Base-by-base conservation (phyloP, 2,329 filamentous ascomycete species). In the Botryotinia globosa region DNA sequence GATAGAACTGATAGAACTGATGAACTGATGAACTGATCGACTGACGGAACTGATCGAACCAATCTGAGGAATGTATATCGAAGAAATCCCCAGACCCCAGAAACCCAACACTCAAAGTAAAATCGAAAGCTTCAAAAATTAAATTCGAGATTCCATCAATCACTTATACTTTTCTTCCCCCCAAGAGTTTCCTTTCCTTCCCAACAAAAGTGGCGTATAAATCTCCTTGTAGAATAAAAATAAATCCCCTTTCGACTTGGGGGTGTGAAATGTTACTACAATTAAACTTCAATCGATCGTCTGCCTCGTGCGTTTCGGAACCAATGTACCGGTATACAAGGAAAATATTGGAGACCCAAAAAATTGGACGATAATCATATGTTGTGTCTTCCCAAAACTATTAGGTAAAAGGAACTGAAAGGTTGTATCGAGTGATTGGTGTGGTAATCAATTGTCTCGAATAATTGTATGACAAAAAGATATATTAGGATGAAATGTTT, bases 201-300 rank as follows among this genome's bases (percentile, higher is more conserved):
- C 12, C 7, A n/a, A n/a, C 25, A 16, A n/a, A n/a, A 34, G 70
- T 72, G 70, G 70, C 63, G 54, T 67, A 32, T 68, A 61, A 61
- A 32, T 68, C 63, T 68, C 70, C 70, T 68, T 68, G 32, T 61
- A 61, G 63, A 61, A 54, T 29, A 54, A 29, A 8, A 29, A 7
- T 29, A 18, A 56, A 48, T 32, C 18, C 44, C 42, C 29, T n/a
- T 61, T 12, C 20, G 2, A 16, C 6, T 39, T 56, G 16, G 3
- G 8, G 9, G 29, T 54, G 32, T 20, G 32, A 34, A 39, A 29
- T 66, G 32, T 71, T 7, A 51, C 70, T 67, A 14, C 8, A 25
- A 72, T 59, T 61, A 68, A 72, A 72, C 48, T 71, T 51, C 61
- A 72, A 68, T 68, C 39, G 70, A 68, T 72, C 63, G 54, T 51